These are phyloP conservation scores for Rhynchospora tenuis DNA, from an alignment of 176 grass and related monocot genomes.

Conservation along the genomic window DNA sequence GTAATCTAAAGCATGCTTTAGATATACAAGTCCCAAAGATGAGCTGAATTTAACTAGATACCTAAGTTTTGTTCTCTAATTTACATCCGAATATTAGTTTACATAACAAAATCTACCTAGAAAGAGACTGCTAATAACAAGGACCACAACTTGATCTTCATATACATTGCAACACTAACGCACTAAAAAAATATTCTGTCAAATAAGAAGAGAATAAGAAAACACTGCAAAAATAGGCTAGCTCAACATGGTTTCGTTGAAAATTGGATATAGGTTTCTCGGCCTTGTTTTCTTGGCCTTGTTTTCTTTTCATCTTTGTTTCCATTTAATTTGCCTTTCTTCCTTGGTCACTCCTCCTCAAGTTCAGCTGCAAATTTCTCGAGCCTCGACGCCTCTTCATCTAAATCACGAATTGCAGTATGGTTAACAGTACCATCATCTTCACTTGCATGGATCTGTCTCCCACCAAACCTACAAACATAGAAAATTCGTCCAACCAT, in stretches of 20 bases:
- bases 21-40: background rate
- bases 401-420: constrained; percentile 67
- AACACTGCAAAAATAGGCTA: background rate
- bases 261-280: background rate
- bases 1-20: background rate
- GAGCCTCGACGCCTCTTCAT: constrained; percentile 71
- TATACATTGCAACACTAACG: background rate
- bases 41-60: background rate
- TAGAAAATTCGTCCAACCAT: background rate
- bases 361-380: constrained; percentile 79
- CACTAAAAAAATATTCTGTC: background rate
- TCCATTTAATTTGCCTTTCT: background rate
- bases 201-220: constrained; percentile 2
- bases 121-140: background rate
- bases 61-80: background rate
- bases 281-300: background rate
- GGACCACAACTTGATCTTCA: background rate
- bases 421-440: constrained; percentile 85
- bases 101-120: constrained; percentile 18
- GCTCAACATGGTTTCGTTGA: background rate
- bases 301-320: background rate
- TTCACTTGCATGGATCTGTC: constrained; percentile 61
- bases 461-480: constrained; percentile 70
- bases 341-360: constrained; percentile 37
- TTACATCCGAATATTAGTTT: background rate